Base-by-base conservation (phyloP, 2,329 filamentous ascomycete species). In the Madurella mycetomatis region DNA sequence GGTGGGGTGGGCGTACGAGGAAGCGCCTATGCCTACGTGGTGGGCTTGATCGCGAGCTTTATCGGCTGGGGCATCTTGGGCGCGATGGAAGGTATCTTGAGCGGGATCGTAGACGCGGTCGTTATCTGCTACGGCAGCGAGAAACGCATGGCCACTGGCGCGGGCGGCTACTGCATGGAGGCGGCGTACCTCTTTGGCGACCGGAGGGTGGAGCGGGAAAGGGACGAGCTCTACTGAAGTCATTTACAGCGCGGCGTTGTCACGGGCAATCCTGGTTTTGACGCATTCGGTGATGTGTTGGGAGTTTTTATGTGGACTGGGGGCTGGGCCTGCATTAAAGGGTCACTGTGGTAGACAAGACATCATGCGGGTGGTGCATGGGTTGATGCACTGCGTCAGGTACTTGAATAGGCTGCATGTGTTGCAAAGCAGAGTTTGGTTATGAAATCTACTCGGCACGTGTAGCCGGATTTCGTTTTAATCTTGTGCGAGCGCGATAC, bases 41-140 rank as follows among this genome's bases (percentile, higher is more conserved):
- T 99, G 18, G 94, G 92, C 9, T 71, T 99, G 59, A 87, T 97
- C 62, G 94, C 94, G 15, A 90, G 89, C 57, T 91, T 92, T 51
- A 96, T 99, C 62, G 94, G 94, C 8, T 99, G 94, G 85, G 91
- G 90, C 5, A 86, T 97, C 1, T 76, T 99, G 48, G 90, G 91
- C 25, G 88, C 91, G 1, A 92, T 95, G 81, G 92, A 96, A 68
- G 88, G 90, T 13, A 87, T 95, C 16, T 74, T 96, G 19, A 88
- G 88, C 49, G 90, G 90, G 50, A 91, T 96, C 49, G 82, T 96
- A 4, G 91, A 96, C 70, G 91, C 88, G 2, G 85, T 90, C 37
- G 82, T 97, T 19, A 86, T 99, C 12, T 99, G 94, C 75, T 97
- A 95, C 82, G 91, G 89, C 25, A 96, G 90, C 65, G 94, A 99